Percentiles rank a stretch among this genome's conserved stretches.
phyloP scores from a whole-genome alignment of 169 alveolate genomes.

The Miamiensis avidus region DNA sequence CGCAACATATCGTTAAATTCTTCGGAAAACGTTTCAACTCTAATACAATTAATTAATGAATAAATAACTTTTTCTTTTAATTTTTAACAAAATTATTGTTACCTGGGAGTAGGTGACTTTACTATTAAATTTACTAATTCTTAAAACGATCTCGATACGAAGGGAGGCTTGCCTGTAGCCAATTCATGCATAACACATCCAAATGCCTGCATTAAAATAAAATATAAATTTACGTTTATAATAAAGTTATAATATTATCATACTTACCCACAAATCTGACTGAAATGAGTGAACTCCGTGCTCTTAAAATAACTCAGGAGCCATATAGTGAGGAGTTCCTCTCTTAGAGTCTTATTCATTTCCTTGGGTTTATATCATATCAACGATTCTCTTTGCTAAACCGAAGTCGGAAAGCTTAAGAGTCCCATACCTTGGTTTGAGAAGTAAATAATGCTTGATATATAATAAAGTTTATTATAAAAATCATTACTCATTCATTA shows the following conservation, averaged over 20 bases:
- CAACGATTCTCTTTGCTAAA: constrained; percentile 63
- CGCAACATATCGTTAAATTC: constrained; percentile 68
- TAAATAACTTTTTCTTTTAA: too few species aligned
- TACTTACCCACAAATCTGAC: constrained; percentile 77
- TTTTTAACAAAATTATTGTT: neutral
- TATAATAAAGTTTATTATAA: too few species aligned
- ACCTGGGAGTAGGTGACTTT: constrained; percentile 47
- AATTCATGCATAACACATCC: constrained; percentile 83
- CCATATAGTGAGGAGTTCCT: constrained; percentile 89
- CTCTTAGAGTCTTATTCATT: constrained; percentile 41
- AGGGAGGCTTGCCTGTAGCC: constrained; percentile 90
- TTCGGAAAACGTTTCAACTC: constrained; percentile 53
- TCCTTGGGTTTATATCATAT: constrained; percentile 44
- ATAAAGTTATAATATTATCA: neutral
- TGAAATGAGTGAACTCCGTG: constrained; percentile 84
- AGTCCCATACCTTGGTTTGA: constrained; percentile 53
- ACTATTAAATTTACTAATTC: constrained; percentile 68
- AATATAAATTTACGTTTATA: too few species aligned
- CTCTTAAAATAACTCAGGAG: constrained; percentile 87
- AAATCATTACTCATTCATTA: constrained; percentile 72
- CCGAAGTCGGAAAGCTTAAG: constrained; percentile 88
- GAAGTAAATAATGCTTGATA: neutral
- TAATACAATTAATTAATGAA: constrained; percentile 1
- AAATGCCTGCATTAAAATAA: constrained; percentile 32
- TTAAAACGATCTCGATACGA: constrained; percentile 65